Evolutionary conservation across 768 basidiomycete species (phyloP), one percentile per base, ranked within the genome.

Genomic region (Boletus reticuloceps): DNA sequence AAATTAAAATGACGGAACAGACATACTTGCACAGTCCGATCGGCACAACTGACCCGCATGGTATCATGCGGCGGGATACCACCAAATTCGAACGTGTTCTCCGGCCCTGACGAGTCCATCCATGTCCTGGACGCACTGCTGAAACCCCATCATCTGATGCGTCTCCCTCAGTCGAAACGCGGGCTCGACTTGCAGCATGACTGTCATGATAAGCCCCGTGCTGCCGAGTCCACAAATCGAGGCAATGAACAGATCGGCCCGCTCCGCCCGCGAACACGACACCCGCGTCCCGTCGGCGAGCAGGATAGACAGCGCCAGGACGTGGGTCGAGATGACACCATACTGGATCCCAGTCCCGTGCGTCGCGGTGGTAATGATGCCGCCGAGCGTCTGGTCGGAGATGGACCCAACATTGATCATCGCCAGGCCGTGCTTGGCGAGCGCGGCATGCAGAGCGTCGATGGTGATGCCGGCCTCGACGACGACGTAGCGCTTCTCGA

Each of bases 341-440:
- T 82, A 95, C 42, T 73, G 66, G 55, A 89, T 77, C 40, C 97
- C 96, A 13, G 91, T 86, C 50, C 95, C 97, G 77, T 99, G 97
- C 1, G 95, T 95, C 9, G 93, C 93, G 58, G 97, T 99, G 14
- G 93, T 86, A 64, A 98, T 79, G 63, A 94, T 83, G 42, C 97
- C 97, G 27, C 84, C 95, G 59, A 99, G 79, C 4, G 94, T 92
- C 71, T 98, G 96, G 69, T 97, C 94, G 36, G 94, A 96, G 64
- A 99, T 98, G 29, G 94, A 95, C 36, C 97, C 97, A 57, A 98
- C 80, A 72, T 91, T 96, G 65, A 82, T 85, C 83, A 99, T 87
- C 38, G 94, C 95, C 32, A 98, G 82, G 34, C 79, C 79, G 63
- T 86, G 75, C 13, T 74, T 69, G 46, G 78, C 82, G 52, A 98